Evolutionary conservation across 78 protist genomes (phyloP), one percentile per base, ranked within the genome.

Genomic region (Dictyostelium intermedium): DNA sequence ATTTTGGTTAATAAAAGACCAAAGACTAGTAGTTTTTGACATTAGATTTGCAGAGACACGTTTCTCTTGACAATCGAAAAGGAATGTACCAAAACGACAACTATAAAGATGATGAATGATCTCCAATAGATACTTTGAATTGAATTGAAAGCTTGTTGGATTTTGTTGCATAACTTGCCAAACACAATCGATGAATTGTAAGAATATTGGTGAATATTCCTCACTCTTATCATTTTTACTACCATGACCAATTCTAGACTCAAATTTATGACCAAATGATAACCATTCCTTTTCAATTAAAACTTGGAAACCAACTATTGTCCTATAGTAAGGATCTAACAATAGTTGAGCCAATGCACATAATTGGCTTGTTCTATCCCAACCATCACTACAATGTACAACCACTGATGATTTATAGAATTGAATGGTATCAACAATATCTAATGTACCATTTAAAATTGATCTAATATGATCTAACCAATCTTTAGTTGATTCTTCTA

Each of bases 361-460:
- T 30, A 94, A 53, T 82, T 96, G 98, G 34, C 99, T 61, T 9
- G 99, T 98, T 32, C 99, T 91, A 81, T 98, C 99, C 99, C 99
- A 98, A 0, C 99, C 99, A 82, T 99, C 99, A 13, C 97, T 72
- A 91, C 99, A 98, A 83, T 99, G 99, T 16, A 98, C 98, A 6
- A 98, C 83, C 9, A 96, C 95, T 13, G 85, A 61, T 10, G 82
- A 74, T 50, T 85, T 77, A 43, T 30, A 56, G 41, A 16, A 53
- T 37, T 72, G 63, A 20, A 96, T 87, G 0, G 7, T 8, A 23
- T 91, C 93, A 8, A 84, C 97, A 60, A 96, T 83, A 37, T 92
- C 77, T 1, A 23, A 4, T 8, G 82, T 53, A 18, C 93, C 97
- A 14, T 35, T n/a, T 14, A 94, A 72, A 37, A 96, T 77, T 23